Conservation (phyloP, 768 basidiomycete genomes). For the Leccinum disarticulatum region DNA sequence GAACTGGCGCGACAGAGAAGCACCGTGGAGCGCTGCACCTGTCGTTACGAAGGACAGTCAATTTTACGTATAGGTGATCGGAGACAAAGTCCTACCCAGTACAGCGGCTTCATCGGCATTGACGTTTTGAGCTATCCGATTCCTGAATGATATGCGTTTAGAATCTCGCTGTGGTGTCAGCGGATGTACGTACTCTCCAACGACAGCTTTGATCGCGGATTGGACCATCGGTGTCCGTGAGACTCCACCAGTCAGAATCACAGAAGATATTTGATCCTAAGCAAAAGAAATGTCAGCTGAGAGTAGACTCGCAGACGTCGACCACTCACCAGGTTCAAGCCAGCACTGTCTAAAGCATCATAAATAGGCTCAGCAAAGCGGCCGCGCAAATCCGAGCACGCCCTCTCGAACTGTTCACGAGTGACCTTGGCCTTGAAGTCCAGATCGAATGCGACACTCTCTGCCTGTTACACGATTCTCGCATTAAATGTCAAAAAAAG, state of each 20-base stretch:
- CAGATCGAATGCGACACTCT: slow-evolving; percentile 86
- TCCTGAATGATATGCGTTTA: slow-evolving; percentile 37
- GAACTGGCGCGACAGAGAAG: slow-evolving; percentile 84
- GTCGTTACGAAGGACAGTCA: not conserved
- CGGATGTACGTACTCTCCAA: slow-evolving; percentile 64
- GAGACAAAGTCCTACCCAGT: slow-evolving; percentile 48
- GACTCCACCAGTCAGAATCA: slow-evolving; percentile 90
- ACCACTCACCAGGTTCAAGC: slow-evolving; percentile 58
- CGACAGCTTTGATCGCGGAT: slow-evolving; percentile 68
- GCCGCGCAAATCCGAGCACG: slow-evolving; percentile 61
- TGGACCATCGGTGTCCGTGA: slow-evolving; percentile 93
- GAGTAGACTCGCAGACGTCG: not conserved
- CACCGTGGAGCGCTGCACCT: slow-evolving; percentile 90
- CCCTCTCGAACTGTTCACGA: slow-evolving; percentile 75
- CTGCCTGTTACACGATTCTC: slow-evolving; percentile 51
- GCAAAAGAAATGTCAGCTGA: not conserved
- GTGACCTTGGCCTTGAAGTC: slow-evolving; percentile 84
- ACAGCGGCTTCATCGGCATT: slow-evolving; percentile 97
- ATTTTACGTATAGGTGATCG: slow-evolving; percentile 1
- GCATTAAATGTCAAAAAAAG: slow-evolving; percentile 1
- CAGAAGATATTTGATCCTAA: slow-evolving; percentile 79
- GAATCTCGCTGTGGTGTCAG: not conserved
- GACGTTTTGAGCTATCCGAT: slow-evolving; percentile 90
- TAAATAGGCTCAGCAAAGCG: slow-evolving; percentile 70
- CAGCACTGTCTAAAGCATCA: slow-evolving; percentile 68